Percentiles rank a stretch among this genome's conserved stretches.
Evolutionary conservation across 208 protist species (phyloP).

Genomic region (Vickermania spadyakhi): DNA sequence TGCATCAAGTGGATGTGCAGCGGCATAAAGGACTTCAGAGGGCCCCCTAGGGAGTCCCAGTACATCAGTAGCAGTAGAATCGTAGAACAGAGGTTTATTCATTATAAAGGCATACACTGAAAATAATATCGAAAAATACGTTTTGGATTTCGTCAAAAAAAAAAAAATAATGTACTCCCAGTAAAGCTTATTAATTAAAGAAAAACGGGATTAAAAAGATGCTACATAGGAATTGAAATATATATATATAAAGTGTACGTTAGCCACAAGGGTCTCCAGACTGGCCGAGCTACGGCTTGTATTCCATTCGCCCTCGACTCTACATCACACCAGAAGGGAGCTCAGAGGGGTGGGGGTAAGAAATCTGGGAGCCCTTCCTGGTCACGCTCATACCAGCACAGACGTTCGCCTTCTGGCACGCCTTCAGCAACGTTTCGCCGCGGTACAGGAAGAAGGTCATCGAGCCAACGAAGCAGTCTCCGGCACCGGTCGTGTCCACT

Average conservation of each 20-base stretch:
- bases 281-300: too few species aligned
- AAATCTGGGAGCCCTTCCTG: slow-evolving; percentile 82
- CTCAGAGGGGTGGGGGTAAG: slow-evolving; percentile 63
- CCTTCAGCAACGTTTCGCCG: slow-evolving; percentile 61
- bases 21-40: too few species aligned
- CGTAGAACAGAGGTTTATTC: too few species aligned
- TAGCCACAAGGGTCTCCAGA: too few species aligned
- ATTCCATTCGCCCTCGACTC: too few species aligned
- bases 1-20: too few species aligned
- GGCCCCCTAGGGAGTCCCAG: too few species aligned
- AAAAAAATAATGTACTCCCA: too few species aligned
- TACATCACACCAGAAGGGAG: slow-evolving; percentile 41
- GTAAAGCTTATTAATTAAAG: slow-evolving; percentile 3
- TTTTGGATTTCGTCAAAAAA: too few species aligned
- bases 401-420: slow-evolving; percentile 65
- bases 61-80: too few species aligned
- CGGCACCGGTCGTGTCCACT: slow-evolving; percentile 91
- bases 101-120: too few species aligned
- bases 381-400: slow-evolving; percentile 85
- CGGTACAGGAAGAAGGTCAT: slow-evolving; percentile 83
- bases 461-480: slow-evolving; percentile 90
- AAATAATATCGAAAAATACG: too few species aligned
- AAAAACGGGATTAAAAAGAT: slow-evolving; percentile 6
- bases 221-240: neutral
- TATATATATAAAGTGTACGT: neutral